Conservation (phyloP, 495 filamentous ascomycete genomes). For the Penicillium silybi region DNA sequence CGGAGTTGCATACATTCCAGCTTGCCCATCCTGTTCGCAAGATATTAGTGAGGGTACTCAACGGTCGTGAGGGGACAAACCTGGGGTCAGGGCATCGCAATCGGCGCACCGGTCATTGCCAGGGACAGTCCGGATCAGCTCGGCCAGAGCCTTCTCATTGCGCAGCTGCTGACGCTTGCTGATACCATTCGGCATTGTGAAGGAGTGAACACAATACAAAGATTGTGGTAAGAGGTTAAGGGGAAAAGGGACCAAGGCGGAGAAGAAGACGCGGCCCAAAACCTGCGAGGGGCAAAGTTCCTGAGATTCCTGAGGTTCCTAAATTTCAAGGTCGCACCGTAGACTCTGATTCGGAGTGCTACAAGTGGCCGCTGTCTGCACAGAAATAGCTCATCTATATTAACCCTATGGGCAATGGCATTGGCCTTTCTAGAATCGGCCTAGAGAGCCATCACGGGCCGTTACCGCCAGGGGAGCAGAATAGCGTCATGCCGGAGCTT, state of each 20-base stretch:
- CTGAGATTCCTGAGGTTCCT: background rate
- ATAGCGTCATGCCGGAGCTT: background rate
- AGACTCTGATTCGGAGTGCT: background rate
- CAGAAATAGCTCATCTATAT: background rate
- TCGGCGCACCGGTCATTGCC: conserved; percentile 96
- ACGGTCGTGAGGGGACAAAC: conserved; percentile 45
- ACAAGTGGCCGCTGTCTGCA: background rate
- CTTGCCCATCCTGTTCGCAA: conserved; percentile 80
- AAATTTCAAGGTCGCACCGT: conserved; percentile 7
- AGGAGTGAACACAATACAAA: conserved; percentile 19
- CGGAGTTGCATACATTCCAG: conserved; percentile 76
- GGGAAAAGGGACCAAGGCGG: conserved; percentile 18
- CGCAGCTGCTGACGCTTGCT: conserved; percentile 96
- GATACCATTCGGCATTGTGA: conserved; percentile 50
- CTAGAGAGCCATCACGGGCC: background rate
- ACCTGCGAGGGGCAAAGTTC: conserved; percentile 17
- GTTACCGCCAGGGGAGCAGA: background rate
- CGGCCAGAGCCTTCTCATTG: conserved; percentile 88
- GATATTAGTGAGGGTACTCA: background rate
- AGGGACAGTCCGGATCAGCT: conserved; percentile 79
- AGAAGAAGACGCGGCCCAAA: conserved; percentile 10
- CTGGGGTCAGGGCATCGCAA: conserved; percentile 87
- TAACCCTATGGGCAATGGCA: background rate
- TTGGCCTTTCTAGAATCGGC: background rate
- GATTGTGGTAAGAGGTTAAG: conserved; percentile 13